phyloP scores from a whole-genome alignment of 2,329 filamentous ascomycete genomes.

The Calonectria pseudoturangicola region DNA sequence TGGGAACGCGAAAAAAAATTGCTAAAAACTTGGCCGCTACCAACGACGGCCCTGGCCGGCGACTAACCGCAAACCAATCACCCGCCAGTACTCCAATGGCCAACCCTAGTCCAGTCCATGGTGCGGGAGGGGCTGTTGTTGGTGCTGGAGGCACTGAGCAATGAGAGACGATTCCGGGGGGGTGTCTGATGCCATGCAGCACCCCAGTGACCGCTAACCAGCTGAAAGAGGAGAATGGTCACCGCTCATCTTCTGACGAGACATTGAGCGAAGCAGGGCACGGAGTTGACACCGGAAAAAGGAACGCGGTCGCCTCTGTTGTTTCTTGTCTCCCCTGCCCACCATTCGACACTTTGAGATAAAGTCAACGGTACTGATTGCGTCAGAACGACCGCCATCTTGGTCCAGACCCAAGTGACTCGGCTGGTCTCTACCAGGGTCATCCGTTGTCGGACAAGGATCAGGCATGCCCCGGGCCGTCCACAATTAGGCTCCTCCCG shows the following conservation, averaged over 20 bases:
- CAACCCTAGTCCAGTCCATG: constrained; percentile 51
- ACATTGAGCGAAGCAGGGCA: constrained; percentile 32
- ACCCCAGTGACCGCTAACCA: constrained; percentile 46
- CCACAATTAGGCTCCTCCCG: constrained; percentile 61
- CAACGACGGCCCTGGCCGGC: constrained; percentile 49
- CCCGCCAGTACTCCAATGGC: constrained; percentile 31
- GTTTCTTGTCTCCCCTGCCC: constrained; percentile 9
- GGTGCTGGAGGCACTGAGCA: constrained; percentile 47
- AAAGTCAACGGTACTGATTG: constrained; percentile 29
- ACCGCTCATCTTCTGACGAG: constrained; percentile 44
- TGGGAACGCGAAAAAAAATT: constrained; percentile 55
- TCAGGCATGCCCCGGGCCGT: constrained; percentile 49
- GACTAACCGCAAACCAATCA: constrained; percentile 52
- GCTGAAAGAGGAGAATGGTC: constrained; percentile 48
- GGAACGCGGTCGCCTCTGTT: constrained; percentile 33
- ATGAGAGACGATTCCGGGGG: constrained; percentile 48
- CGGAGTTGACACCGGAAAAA: constrained; percentile 25
- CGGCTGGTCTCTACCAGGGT: constrained; percentile 32
- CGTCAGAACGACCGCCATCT: constrained; percentile 36
- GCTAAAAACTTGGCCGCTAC: constrained; percentile 51
- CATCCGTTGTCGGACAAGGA: constrained; percentile 36
- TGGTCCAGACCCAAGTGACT: constrained; percentile 36
- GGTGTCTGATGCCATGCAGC: constrained; percentile 46
- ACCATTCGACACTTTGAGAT: constrained; percentile 24
- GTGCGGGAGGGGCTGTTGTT: constrained; percentile 54